A percentile compares a stretch with the other conserved stretches of the same genome.
Evolutionary conservation across 106 monocot genomes (phyloP).

Genomic region (Amphibolis antarctica): DNA sequence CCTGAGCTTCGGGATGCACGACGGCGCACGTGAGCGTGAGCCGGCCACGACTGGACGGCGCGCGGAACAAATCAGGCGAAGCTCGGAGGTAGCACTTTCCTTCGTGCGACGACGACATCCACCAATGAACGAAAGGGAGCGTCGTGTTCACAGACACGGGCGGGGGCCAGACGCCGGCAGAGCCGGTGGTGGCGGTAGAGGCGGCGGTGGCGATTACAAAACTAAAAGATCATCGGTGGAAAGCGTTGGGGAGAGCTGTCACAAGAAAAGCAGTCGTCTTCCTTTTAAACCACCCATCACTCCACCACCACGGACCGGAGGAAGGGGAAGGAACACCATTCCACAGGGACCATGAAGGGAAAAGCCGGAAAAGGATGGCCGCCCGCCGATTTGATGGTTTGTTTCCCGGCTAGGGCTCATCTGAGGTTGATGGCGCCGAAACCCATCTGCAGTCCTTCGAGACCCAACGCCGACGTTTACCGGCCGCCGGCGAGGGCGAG

Average conservation of each 20-base stretch:
- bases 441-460: constrained; percentile 61
- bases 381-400: constrained; percentile 52
- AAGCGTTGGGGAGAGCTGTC: constrained; percentile 4
- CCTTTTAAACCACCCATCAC: constrained; percentile 1
- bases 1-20: too few species aligned
- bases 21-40: too few species aligned
- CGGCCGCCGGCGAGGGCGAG: constrained; percentile 17
- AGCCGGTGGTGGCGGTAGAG: too few species aligned
- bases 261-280: not conserved
- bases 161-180: too few species aligned
- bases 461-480: constrained; percentile 2
- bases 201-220: too few species aligned
- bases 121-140: too few species aligned
- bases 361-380: constrained; percentile 11
- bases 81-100: too few species aligned
- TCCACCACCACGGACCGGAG: not conserved
- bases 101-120: too few species aligned
- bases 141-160: too few species aligned
- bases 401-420: constrained; percentile 60
- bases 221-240: not conserved
- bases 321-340: not conserved
- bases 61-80: too few species aligned
- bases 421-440: constrained; percentile 29
- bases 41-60: too few species aligned
- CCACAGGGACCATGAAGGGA: constrained; percentile 6